A percentile compares a stretch with the other conserved stretches of the same genome.
These are phyloP conservation scores for Clarireedia hainanense DNA, from an alignment of 2,329 filamentous ascomycete genomes.

Conservation along the genomic window DNA sequence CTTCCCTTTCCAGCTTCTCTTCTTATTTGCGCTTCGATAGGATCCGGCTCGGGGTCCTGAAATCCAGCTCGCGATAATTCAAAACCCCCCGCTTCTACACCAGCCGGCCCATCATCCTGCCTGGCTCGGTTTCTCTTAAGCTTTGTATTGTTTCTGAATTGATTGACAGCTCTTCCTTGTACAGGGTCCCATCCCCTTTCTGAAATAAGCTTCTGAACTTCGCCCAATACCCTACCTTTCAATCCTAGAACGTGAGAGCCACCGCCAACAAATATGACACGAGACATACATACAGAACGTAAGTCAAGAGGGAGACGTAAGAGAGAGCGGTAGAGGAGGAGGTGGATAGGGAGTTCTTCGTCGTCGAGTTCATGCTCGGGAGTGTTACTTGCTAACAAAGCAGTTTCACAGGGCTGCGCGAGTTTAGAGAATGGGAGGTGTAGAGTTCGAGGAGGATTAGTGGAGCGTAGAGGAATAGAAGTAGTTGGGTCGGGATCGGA, in stretches of 20 bases:
- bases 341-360: constrained; percentile 71
- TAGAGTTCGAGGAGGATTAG: constrained; percentile 44
- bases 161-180: constrained; percentile 10
- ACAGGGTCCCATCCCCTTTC: constrained; percentile 71
- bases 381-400: constrained; percentile 59
- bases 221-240: constrained; percentile 66
- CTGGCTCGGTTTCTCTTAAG: background rate
- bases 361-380: constrained; percentile 64
- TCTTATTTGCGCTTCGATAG: background rate
- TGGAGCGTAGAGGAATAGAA: constrained; percentile 37
- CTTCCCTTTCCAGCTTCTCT: constrained; percentile 28
- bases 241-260: constrained; percentile 73
- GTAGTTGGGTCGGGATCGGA: constrained; percentile 21
- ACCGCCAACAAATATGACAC: constrained; percentile 80
- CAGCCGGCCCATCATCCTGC: background rate
- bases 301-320: constrained; percentile 73
- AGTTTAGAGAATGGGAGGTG: constrained; percentile 63
- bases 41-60: background rate
- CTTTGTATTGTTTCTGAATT: constrained; percentile 1
- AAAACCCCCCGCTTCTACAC: background rate
- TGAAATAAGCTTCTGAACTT: constrained; percentile 60
- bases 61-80: background rate
- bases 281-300: constrained; percentile 77
- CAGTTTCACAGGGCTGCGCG: constrained; percentile 65
- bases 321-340: constrained; percentile 69